Percentiles rank a stretch among this genome's conserved stretches.
Conservation (phyloP, 495 filamentous ascomycete species). For the Ascodesmis nigricans region DNA sequence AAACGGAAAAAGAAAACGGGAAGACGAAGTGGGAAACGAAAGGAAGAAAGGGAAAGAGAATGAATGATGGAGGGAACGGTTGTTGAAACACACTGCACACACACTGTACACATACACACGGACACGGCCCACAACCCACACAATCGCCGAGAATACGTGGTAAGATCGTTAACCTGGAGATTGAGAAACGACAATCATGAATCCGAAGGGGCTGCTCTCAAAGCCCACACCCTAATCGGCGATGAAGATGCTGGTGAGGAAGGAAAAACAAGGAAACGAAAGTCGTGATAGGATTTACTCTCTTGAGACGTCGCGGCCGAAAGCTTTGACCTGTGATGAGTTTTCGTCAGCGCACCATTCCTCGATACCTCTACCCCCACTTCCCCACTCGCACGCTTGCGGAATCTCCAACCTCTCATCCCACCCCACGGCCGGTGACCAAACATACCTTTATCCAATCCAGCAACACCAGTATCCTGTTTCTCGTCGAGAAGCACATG, state of each 20-base stretch:
- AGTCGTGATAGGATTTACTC: not conserved
- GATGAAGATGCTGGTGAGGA: not conserved
- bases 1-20: not conserved
- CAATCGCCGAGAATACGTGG: too few relatives aligned
- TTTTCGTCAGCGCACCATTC: not conserved
- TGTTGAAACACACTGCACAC: not conserved
- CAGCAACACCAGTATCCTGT: slow-evolving; percentile 72
- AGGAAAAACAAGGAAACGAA: not conserved
- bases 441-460: slow-evolving; percentile 97
- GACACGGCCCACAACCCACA: too few relatives aligned
- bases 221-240: too few relatives aligned
- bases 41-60: not conserved
- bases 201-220: too few relatives aligned
- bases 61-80: not conserved
- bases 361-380: slow-evolving; percentile 28
- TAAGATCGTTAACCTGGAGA: too few relatives aligned
- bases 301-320: not conserved
- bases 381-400: too few relatives aligned
- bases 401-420: too few relatives aligned
- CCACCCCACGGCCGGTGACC: slow-evolving; percentile 83
- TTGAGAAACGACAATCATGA: too few relatives aligned
- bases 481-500: slow-evolving; percentile 99
- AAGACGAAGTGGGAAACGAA: not conserved
- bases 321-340: not conserved
- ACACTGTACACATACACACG: not conserved